Evolutionary conservation across 345 rosid genomes (phyloP).

Genomic region (Acer yangbiense): DNA sequence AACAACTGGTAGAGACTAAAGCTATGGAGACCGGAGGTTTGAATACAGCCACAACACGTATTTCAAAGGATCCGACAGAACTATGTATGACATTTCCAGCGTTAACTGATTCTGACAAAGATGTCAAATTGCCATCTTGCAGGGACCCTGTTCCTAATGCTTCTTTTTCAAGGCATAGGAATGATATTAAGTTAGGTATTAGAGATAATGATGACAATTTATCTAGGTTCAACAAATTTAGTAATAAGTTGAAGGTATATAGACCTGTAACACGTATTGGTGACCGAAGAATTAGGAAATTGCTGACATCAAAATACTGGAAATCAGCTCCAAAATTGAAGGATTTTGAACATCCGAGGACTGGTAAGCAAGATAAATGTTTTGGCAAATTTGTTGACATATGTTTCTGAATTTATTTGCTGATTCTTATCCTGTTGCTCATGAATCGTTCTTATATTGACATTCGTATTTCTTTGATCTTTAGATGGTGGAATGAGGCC

Average conservation of each 20-base stretch:
- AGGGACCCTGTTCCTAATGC: constrained; percentile 33
- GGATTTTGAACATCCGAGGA: constrained; percentile 54
- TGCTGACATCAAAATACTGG: constrained; percentile 63
- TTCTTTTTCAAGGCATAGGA: constrained; percentile 54
- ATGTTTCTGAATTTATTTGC: not conserved
- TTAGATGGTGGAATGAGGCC: constrained; percentile 60
- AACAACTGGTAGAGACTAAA: constrained; percentile 27
- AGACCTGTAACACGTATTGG: constrained; percentile 65
- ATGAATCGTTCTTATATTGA: constrained; percentile 16
- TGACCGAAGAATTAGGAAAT: constrained; percentile 62
- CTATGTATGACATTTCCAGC: constrained; percentile 34
- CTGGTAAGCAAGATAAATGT: constrained; percentile 50
- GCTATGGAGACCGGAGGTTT: constrained; percentile 40
- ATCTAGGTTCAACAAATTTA: constrained; percentile 56
- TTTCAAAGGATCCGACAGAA: constrained; percentile 42
- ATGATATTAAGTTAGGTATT: constrained; percentile 51
- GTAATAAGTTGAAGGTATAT: constrained; percentile 48
- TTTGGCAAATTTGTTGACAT: constrained; percentile 1
- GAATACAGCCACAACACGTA: constrained; percentile 22
- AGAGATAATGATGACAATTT: constrained; percentile 77
- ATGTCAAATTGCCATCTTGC: constrained; percentile 38
- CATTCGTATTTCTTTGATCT: constrained; percentile 21
- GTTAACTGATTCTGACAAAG: constrained; percentile 34
- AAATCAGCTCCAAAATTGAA: constrained; percentile 60
- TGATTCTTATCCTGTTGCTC: not conserved